A percentile compares a stretch with the other conserved stretches of the same genome.
These are phyloP conservation scores for Cyathus striatus DNA, from an alignment of 768 basidiomycete species.

Conservation along the genomic window DNA sequence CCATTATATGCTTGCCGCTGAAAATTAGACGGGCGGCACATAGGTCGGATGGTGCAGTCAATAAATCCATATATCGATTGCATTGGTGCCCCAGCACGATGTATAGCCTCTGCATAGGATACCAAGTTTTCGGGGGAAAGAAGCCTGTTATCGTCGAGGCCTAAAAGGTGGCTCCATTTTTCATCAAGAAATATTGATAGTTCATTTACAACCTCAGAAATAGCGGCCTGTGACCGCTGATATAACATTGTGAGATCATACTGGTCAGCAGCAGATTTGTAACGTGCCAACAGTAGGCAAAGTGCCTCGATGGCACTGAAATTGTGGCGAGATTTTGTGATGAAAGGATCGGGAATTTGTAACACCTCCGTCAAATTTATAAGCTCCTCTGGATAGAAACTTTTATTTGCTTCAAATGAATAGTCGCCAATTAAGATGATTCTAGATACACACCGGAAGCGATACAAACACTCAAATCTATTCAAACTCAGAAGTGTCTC, in stretches of 20 bases:
- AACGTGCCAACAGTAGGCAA: neutral
- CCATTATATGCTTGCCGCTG: slow-evolving; percentile 11
- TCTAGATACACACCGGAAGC: neutral
- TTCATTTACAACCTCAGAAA: too few species aligned
- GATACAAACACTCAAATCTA: neutral
- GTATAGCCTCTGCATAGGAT: neutral
- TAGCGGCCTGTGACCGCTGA: neutral
- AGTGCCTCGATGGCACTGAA: neutral
- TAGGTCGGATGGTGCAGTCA: neutral
- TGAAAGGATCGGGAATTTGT: neutral
- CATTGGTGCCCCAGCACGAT: neutral
- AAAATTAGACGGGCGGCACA: slow-evolving; percentile 2
- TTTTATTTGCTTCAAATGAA: neutral
- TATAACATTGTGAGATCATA: neutral
- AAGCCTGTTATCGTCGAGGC: neutral
- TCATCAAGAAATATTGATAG: neutral
- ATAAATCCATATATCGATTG: neutral
- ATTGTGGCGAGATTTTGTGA: neutral
- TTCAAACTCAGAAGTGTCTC: neutral
- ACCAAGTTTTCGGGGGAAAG: neutral
- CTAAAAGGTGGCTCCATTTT: neutral
- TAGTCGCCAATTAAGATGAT: neutral
- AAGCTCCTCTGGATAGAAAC: neutral
- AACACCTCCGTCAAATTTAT: neutral
- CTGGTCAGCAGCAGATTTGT: neutral